These are phyloP conservation scores for Funneliformis geosporum DNA, from an alignment of 192 early-diverging fungal genomes.

Conservation along the genomic window DNA sequence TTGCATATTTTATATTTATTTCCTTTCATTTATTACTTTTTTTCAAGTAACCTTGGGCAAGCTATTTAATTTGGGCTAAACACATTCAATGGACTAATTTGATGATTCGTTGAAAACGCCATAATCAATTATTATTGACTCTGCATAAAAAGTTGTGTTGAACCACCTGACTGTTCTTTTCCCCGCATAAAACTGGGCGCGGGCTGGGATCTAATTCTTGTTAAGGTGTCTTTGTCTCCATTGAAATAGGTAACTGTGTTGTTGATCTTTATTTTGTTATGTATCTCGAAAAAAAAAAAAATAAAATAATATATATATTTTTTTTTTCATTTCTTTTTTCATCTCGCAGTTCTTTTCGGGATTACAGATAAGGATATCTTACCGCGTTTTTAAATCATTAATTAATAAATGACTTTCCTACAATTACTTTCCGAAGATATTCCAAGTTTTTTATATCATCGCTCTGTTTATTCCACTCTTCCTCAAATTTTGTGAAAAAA, in stretches of 20 bases:
- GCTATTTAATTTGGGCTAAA: background rate
- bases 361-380: background rate
- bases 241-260: background rate
- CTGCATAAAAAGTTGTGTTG: conserved; percentile 7
- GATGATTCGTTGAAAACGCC: background rate
- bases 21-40: background rate
- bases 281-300: conserved; percentile 13
- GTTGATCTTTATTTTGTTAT: background rate
- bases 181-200: conserved; percentile 22
- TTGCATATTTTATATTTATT: background rate
- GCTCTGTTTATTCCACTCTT: background rate
- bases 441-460: background rate
- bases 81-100: background rate
- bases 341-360: background rate
- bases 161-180: conserved; percentile 22
- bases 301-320: background rate
- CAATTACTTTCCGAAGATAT: background rate
- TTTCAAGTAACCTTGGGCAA: background rate
- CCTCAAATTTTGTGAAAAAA: background rate
- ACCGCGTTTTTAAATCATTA: background rate
- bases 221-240: conserved; percentile 11
- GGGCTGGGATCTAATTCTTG: conserved; percentile 22
- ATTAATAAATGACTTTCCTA: background rate
- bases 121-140: conserved; percentile 10
- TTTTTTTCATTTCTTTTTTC: background rate